Evolutionary conservation across 306 rosid species (phyloP).

Genomic region (Herpetospermum pedunculosum): DNA sequence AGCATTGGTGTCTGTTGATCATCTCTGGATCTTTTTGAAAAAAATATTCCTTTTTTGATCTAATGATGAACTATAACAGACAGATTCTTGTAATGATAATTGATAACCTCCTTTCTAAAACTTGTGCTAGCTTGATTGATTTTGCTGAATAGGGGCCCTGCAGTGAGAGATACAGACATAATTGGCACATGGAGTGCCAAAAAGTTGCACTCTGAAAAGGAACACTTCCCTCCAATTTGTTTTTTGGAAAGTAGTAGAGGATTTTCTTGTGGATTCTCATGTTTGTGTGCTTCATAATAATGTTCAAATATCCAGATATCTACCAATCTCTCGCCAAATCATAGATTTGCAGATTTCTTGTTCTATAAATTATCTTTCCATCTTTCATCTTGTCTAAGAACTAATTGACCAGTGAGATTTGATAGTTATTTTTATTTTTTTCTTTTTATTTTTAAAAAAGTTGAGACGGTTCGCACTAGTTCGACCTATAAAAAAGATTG

Average conservation of each 20-base stretch:
- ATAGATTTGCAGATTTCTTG: no score
- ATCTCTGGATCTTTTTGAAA: constrained; percentile 5
- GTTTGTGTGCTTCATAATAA: not conserved
- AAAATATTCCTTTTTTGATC: not conserved
- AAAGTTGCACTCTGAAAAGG: not conserved
- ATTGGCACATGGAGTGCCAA: not conserved
- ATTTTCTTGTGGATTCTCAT: not conserved
- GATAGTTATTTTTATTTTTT: no score
- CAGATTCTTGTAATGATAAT: not conserved
- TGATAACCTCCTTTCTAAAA: not conserved
- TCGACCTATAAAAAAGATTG: no score
- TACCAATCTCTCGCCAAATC: no score
- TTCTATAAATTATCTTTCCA: no score
- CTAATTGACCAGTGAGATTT: no score
- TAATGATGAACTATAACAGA: constrained; percentile 7
- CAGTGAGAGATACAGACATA: not conserved
- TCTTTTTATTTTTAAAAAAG: no score
- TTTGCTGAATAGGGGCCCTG: not conserved
- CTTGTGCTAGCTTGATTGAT: not conserved
- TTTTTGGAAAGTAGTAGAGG: not conserved
- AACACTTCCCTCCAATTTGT: not conserved
- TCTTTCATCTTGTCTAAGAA: no score
- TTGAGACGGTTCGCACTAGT: no score
- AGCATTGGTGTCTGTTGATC: constrained; percentile 3
- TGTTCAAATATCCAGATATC: not conserved